These are phyloP conservation scores for Delonix regia DNA, from an alignment of 306 rosid genomes.

Conservation along the genomic window DNA sequence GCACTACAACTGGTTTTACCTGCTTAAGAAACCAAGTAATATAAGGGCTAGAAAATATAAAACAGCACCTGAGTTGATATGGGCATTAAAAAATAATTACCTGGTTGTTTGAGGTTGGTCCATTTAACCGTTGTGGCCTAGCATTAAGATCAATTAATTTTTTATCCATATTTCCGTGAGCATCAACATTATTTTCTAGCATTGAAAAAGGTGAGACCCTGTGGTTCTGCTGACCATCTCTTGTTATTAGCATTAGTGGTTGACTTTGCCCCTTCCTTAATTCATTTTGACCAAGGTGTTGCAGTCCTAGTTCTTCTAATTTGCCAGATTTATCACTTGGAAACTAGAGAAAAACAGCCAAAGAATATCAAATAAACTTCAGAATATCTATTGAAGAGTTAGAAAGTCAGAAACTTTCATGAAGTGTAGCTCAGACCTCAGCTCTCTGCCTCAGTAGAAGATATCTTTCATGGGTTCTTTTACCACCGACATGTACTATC, in stretches of 20 bases:
- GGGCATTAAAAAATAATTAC: conserved; percentile 32
- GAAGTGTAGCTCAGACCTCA: conserved; percentile 51
- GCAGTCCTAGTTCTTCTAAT: conserved; percentile 47
- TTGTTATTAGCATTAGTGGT: conserved; percentile 22
- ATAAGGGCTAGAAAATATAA: neutral
- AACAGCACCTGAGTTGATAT: neutral
- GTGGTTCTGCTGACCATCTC: conserved; percentile 43
- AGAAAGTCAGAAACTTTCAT: conserved; percentile 10
- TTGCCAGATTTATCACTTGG: conserved; percentile 50
- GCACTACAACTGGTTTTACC: neutral
- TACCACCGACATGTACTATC: conserved; percentile 79
- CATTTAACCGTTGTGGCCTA: conserved; percentile 49
- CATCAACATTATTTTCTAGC: conserved; percentile 39
- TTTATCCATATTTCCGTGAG: conserved; percentile 44
- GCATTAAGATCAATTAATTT: conserved; percentile 55
- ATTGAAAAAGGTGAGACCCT: conserved; percentile 36
- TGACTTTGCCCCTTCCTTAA: conserved; percentile 43
- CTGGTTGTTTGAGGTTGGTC: conserved; percentile 48
- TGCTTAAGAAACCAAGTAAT: neutral
- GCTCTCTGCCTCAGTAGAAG: conserved; percentile 71
- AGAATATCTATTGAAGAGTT: conserved; percentile 1
- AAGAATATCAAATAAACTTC: conserved; percentile 21
- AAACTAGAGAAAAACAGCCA: conserved; percentile 48
- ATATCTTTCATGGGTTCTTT: conserved; percentile 68
- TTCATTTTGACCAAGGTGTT: conserved; percentile 40